Base-by-base conservation (phyloP, 2,329 filamentous ascomycete species). In the Pyricularia sp. region DNA sequence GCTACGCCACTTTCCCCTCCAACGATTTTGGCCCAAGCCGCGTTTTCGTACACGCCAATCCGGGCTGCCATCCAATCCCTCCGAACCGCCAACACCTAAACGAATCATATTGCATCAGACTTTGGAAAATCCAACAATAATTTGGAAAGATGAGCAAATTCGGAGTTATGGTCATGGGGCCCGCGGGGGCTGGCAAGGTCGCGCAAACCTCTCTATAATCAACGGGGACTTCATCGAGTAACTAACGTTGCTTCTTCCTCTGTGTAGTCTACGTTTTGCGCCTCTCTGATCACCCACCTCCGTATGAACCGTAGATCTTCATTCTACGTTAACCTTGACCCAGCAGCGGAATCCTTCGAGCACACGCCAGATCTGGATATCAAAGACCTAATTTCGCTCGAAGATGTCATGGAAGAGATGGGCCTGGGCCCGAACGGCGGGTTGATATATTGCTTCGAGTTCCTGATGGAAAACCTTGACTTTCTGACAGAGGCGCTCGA, bases 251-350 rank as follows among this genome's bases (percentile, higher is more conserved):
- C 58, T 26, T 61, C 2, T 26, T 61, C 23, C 58, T 70, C 12
- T 17, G 2, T 42, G 4, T 72, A 93, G 87, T 96, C 94, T 31
- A 99, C 95, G 71, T 99, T 99, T 80, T 97, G 93, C 83, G 90
- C 92, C 70, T 88, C 93, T 73, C 86, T 99, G 74, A 97, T 98
- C 78, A 93, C 95, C 70, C 93, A 98, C 76, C 89, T 98, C 30
- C 89, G 92, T 74, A 91, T 93, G 77, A 94, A 92, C 79, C 92
- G 92, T 69, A 92, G 94, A n/a, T 96, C 93, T 66, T 92, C 92
- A 79, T 97, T 96, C 85, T 99, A 98, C 81, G 91, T 99, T 77
- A 99, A 99, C 81, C 92, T 99, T 75, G 95, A 99, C 79, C 95
- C 95, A 7, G 95, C 95, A 69, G 95, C 95, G 77, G 94, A 97